Evolutionary conservation across 2,329 filamentous ascomycete genomes (phyloP).

Genomic region (Seiridium unicorne): DNA sequence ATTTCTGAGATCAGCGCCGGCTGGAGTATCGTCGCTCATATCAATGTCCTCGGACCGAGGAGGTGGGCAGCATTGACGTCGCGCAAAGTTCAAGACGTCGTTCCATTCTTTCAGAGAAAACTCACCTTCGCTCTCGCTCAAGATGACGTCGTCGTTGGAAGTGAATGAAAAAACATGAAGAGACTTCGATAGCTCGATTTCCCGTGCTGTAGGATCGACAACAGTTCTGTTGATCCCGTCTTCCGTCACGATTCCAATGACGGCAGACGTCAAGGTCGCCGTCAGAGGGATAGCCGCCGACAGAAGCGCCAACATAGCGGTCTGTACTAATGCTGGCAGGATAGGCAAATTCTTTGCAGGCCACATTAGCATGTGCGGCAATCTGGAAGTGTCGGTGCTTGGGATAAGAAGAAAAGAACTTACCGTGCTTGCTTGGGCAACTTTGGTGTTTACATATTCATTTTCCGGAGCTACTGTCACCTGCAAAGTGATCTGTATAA

Average conservation of each 20-base stretch:
- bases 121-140: constrained; percentile 78
- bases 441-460: constrained; percentile 59
- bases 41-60: constrained; percentile 36
- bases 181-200: constrained; percentile 64
- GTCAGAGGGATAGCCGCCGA: constrained; percentile 81
- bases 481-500: constrained; percentile 82
- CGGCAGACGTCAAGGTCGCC: constrained; percentile 64
- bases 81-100: constrained; percentile 62
- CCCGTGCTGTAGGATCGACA: constrained; percentile 60
- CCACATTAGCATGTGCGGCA: constrained; percentile 1
- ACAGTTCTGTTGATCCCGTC: constrained; percentile 42
- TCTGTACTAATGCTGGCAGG: constrained; percentile 80
- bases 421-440: constrained; percentile 61
- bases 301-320: constrained; percentile 73
- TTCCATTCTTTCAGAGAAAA: constrained; percentile 80
- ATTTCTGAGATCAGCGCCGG: constrained; percentile 50
- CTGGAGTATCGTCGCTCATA: constrained; percentile 42
- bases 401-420: constrained; percentile 19
- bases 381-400: neutral
- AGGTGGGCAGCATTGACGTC: constrained; percentile 60
- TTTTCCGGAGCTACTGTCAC: constrained; percentile 68
- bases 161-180: constrained; percentile 83
- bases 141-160: constrained; percentile 67
- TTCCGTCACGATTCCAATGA: constrained; percentile 56
- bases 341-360: constrained; percentile 67